Percentiles rank a stretch among this genome's conserved stretches.
These are phyloP conservation scores for Rubus idaeus DNA, from an alignment of 306 rosid species.

Conservation along the genomic window DNA sequence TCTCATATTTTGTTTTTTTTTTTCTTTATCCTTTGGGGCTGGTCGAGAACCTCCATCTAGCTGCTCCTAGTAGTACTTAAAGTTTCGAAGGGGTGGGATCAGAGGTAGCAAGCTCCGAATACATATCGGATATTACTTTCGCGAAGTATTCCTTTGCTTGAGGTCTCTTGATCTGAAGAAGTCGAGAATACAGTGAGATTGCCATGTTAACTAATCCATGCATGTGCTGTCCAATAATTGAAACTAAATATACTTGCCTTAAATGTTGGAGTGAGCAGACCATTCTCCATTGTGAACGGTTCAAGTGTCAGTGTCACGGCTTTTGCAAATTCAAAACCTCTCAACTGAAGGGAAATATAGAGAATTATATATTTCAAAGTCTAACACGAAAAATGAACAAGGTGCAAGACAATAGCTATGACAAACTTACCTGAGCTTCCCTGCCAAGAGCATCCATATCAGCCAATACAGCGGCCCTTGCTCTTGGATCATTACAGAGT, in stretches of 20 bases:
- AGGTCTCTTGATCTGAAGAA: constrained; percentile 79
- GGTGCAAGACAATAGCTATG: constrained; percentile 9
- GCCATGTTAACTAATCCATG: background rate
- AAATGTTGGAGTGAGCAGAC: constrained; percentile 85
- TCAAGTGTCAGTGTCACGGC: constrained; percentile 69
- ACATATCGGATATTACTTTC: constrained; percentile 70
- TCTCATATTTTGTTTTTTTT: background rate
- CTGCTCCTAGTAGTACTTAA: constrained; percentile 19
- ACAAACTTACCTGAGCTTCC: constrained; percentile 73
- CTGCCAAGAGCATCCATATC: constrained; percentile 84
- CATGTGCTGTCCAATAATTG: background rate
- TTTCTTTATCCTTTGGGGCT: background rate
- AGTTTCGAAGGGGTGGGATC: constrained; percentile 47
- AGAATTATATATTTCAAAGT: constrained; percentile 18
- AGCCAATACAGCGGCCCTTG: constrained; percentile 76
- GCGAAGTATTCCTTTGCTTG: constrained; percentile 83
- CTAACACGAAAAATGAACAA: background rate
- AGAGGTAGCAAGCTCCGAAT: constrained; percentile 59
- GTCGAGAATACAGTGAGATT: constrained; percentile 12
- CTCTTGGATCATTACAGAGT: constrained; percentile 84
- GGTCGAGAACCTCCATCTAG: background rate
- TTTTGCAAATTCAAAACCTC: constrained; percentile 94
- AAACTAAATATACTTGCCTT: constrained; percentile 60
- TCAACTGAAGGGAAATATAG: constrained; percentile 55
- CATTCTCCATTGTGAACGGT: constrained; percentile 87